These are phyloP conservation scores for Fusarium proliferatum DNA, from an alignment of 2,329 filamentous ascomycete genomes.

Conservation along the genomic window DNA sequence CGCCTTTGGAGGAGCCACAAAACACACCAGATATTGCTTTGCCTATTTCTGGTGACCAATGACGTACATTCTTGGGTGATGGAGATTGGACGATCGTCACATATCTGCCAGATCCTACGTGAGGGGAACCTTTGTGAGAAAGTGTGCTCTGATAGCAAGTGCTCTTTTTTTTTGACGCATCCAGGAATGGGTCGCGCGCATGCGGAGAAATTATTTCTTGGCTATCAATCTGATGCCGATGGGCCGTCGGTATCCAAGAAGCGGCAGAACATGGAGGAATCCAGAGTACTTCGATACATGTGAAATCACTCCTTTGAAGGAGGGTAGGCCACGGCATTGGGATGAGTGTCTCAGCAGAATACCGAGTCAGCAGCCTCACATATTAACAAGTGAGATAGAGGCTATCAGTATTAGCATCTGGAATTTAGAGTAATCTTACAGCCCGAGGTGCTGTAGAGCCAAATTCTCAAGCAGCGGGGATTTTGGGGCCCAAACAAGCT, in stretches of 20 bases:
- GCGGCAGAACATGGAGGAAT: not conserved
- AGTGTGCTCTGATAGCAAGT: slow-evolving; percentile 2
- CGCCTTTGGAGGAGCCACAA: slow-evolving; percentile 16
- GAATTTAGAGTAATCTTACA: slow-evolving; percentile 41
- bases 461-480: slow-evolving; percentile 12
- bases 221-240: not conserved
- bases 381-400: not conserved
- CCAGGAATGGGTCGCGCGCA: slow-evolving; percentile 21
- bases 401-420: slow-evolving; percentile 6
- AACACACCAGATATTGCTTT: not conserved
- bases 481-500: slow-evolving; percentile 18
- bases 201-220: slow-evolving; percentile 25
- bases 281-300: not conserved
- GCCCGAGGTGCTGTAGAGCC: not conserved
- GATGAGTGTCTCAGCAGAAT: slow-evolving; percentile 25
- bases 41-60: slow-evolving; percentile 25
- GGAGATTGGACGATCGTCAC: slow-evolving; percentile 6
- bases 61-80: slow-evolving; percentile 6
- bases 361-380: not conserved
- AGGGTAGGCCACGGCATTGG: slow-evolving; percentile 8
- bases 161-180: slow-evolving; percentile 14
- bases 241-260: not conserved
- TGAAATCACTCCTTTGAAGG: slow-evolving; percentile 23
- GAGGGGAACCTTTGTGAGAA: slow-evolving; percentile 6
- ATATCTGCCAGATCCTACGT: not conserved